Evolutionary conservation across 2,329 filamentous ascomycete species (phyloP).

Genomic region (Fusarium xylarioides): DNA sequence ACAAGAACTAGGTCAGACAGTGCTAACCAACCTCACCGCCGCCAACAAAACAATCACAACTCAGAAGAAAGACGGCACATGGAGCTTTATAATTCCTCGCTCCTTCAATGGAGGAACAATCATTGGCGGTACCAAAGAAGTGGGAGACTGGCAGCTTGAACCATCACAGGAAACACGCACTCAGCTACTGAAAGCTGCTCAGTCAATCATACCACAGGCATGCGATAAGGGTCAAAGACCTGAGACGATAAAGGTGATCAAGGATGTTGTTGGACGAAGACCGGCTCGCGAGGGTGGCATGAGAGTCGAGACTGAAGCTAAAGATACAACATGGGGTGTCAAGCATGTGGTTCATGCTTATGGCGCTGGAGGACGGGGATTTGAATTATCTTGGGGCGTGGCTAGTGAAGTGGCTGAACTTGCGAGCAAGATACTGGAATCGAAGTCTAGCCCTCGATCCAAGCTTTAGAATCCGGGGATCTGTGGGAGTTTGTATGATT

Average conservation of each 20-base stretch:
- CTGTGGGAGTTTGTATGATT: neutral
- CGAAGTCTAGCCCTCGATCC: neutral
- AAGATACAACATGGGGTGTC: constrained; percentile 1
- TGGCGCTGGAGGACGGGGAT: constrained; percentile 68
- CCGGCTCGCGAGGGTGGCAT: constrained; percentile 58
- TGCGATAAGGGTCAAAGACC: neutral
- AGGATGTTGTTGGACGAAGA: constrained; percentile 57
- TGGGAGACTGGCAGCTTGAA: constrained; percentile 62
- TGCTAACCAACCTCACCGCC: constrained; percentile 50
- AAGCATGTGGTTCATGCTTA: constrained; percentile 62
- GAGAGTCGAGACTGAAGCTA: constrained; percentile 48
- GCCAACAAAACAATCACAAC: constrained; percentile 60
- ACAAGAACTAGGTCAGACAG: constrained; percentile 44
- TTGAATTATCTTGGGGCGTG: constrained; percentile 68
- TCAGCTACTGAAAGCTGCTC: constrained; percentile 26
- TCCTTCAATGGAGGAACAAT: constrained; percentile 70
- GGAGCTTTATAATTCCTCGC: constrained; percentile 70
- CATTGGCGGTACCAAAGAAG: constrained; percentile 72
- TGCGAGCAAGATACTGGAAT: constrained; percentile 11
- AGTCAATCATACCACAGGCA: constrained; percentile 21
- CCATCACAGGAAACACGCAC: constrained; percentile 59
- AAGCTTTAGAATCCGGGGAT: constrained; percentile 9
- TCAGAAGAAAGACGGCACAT: constrained; percentile 69
- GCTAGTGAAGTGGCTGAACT: constrained; percentile 56
- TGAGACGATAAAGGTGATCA: constrained; percentile 45